Evolutionary conservation across 768 basidiomycete species (phyloP).

Genomic region (Sporobolomyces pararoseus): DNA sequence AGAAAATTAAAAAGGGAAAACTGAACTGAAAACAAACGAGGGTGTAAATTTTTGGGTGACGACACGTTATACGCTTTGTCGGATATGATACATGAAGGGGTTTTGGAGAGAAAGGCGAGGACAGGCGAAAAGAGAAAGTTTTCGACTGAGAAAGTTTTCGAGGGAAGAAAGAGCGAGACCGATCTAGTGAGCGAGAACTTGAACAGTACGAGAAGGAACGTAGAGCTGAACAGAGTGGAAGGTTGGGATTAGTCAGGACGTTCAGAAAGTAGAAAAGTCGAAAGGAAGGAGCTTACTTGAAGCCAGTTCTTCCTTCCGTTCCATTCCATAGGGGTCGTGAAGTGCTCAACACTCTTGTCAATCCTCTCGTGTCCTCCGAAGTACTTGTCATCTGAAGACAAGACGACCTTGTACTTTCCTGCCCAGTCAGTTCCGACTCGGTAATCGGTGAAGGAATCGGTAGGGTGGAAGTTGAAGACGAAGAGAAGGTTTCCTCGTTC

Average conservation of each 20-base stretch:
- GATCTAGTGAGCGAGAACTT: slow-evolving; percentile 31
- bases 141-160: not conserved
- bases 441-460: slow-evolving; percentile 87
- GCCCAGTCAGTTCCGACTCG: slow-evolving; percentile 77
- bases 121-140: not conserved
- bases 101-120: too few relatives aligned
- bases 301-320: slow-evolving; percentile 84
- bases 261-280: not conserved
- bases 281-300: slow-evolving; percentile 59
- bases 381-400: slow-evolving; percentile 73
- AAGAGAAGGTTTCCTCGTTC: slow-evolving; percentile 92
- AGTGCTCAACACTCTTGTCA: slow-evolving; percentile 60
- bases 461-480: slow-evolving; percentile 94
- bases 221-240: slow-evolving; percentile 19
- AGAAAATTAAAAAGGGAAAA: not conserved
- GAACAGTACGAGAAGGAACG: slow-evolving; percentile 31
- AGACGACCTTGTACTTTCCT: slow-evolving; percentile 76
- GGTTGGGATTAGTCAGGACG: not conserved
- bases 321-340: slow-evolving; percentile 85
- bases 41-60: too few relatives aligned
- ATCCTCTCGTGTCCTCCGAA: slow-evolving; percentile 90
- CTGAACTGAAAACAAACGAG: too few relatives aligned
- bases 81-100: too few relatives aligned
- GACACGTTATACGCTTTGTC: too few relatives aligned
- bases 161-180: not conserved